Percentiles rank a stretch among this genome's conserved stretches.
Evolutionary conservation across 2,329 filamentous ascomycete species (phyloP).

Genomic region (Aureobasidium mangrovei): DNA sequence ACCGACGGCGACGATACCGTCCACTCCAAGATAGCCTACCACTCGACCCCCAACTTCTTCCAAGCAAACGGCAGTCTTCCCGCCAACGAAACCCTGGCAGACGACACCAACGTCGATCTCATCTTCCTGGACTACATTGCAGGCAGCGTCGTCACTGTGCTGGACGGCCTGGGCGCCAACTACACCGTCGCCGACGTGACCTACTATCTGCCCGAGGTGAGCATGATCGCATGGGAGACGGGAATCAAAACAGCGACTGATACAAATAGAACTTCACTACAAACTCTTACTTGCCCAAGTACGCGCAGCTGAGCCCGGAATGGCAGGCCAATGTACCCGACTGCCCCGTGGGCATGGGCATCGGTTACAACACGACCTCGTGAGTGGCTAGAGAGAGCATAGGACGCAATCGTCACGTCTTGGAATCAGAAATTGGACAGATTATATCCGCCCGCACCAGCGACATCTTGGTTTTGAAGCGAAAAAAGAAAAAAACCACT

Average conservation of each 20-base stretch:
- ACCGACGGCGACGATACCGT: slow-evolving; percentile 48
- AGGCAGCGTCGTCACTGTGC: slow-evolving; percentile 28
- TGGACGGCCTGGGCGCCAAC: slow-evolving; percentile 29
- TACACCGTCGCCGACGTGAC: slow-evolving; percentile 26
- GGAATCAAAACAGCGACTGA: not conserved
- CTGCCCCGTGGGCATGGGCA: slow-evolving; percentile 29
- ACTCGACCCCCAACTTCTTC: slow-evolving; percentile 42
- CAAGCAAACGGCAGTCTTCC: slow-evolving; percentile 44
- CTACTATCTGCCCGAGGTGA: slow-evolving; percentile 29
- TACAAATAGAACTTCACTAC: slow-evolving; percentile 29
- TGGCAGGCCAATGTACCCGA: slow-evolving; percentile 34
- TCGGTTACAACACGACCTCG: slow-evolving; percentile 16
- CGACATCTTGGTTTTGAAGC: too few species aligned
- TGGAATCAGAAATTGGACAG: too few species aligned
- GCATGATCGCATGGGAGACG: not conserved
- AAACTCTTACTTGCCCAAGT: slow-evolving; percentile 33
- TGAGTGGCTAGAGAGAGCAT: not conserved
- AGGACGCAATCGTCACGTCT: too few species aligned
- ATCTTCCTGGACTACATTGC: slow-evolving; percentile 46
- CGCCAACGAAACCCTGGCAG: slow-evolving; percentile 32
- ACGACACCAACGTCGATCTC: slow-evolving; percentile 42
- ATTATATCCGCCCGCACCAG: too few species aligned
- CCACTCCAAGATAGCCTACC: slow-evolving; percentile 41
- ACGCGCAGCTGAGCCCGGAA: slow-evolving; percentile 28
- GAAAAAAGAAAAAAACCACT: not conserved